Percentiles rank a stretch among this genome's conserved stretches.
These are phyloP conservation scores for Trichoderma koningiopsis DNA, from an alignment of 2,329 filamentous ascomycete genomes.

Conservation along the genomic window DNA sequence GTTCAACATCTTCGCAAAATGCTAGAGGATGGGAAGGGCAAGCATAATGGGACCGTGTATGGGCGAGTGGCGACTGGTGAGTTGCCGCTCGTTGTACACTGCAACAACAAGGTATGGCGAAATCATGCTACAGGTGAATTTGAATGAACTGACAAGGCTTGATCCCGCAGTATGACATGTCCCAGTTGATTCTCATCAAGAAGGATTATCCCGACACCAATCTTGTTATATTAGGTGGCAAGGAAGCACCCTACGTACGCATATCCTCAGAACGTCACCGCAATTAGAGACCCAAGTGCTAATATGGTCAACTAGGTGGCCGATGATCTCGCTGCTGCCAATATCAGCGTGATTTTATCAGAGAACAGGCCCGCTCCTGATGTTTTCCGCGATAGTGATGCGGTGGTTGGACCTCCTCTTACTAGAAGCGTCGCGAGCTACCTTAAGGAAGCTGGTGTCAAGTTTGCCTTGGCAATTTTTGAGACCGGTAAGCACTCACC, in stretches of 20 bases:
- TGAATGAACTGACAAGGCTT: not conserved
- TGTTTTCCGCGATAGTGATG: conserved; percentile 41
- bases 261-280: conserved; percentile 11
- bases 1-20: conserved; percentile 42
- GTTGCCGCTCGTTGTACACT: conserved; percentile 45
- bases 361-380: conserved; percentile 36
- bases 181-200: conserved; percentile 45
- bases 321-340: conserved; percentile 20
- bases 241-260: conserved; percentile 43
- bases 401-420: conserved; percentile 47
- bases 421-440: conserved; percentile 42
- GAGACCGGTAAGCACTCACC: conserved; percentile 8
- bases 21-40: conserved; percentile 38
- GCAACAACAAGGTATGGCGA: conserved; percentile 41
- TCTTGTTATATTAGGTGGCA: conserved; percentile 44
- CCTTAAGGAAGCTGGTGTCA: conserved; percentile 45
- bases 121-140: not conserved
- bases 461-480: conserved; percentile 36
- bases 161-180: conserved; percentile 41
- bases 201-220: conserved; percentile 39
- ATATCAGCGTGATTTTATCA: conserved; percentile 48
- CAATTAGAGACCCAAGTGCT: not conserved
- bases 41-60: conserved; percentile 41
- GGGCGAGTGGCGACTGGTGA: conserved; percentile 41
- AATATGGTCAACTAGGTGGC: conserved; percentile 10